These are phyloP conservation scores for Diutina siamensis DNA, from an alignment of 1,139 yeast genomes.

Conservation along the genomic window DNA sequence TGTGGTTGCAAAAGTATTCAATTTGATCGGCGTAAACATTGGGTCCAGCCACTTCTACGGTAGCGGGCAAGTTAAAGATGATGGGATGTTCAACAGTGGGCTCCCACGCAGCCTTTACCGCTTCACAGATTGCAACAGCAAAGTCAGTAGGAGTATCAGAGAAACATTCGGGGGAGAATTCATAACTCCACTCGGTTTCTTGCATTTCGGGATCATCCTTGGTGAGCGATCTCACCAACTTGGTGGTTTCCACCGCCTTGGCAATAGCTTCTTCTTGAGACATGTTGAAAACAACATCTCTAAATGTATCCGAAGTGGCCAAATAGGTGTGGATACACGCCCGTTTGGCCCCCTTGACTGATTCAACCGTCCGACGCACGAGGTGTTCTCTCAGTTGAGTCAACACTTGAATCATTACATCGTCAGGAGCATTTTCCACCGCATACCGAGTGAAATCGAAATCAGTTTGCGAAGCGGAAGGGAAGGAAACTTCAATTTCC, in stretches of 20 bases:
- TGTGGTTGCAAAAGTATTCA: conserved; percentile 73
- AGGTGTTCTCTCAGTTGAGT: conserved; percentile 89
- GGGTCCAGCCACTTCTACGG: conserved; percentile 94
- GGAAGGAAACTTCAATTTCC: conserved; percentile 94
- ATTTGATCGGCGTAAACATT: conserved; percentile 94
- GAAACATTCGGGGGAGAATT: conserved; percentile 92
- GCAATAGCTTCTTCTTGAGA: conserved; percentile 66
- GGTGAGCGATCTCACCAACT: conserved; percentile 69
- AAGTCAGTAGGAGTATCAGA: conserved; percentile 81
- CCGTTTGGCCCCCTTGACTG: conserved; percentile 77
- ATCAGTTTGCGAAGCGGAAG: conserved; percentile 91
- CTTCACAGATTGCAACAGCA: conserved; percentile 81
- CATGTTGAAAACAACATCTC: conserved; percentile 86
- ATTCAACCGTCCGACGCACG: conserved; percentile 79
- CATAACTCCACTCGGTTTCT: conserved; percentile 78
- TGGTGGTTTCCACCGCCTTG: conserved; percentile 75
- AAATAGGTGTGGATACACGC: conserved; percentile 88
- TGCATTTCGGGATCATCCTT: conserved; percentile 55
- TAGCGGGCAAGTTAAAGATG: conserved; percentile 93
- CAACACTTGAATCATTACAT: conserved; percentile 83
- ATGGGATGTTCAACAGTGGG: conserved; percentile 77
- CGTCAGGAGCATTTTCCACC: conserved; percentile 85
- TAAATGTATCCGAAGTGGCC: conserved; percentile 84
- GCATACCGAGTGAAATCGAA: conserved; percentile 93
- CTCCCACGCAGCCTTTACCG: conserved; percentile 90